Percentiles rank a stretch among this genome's conserved stretches.
Conservation (phyloP, 345 rosid species). For the Brassica juncea region DNA sequence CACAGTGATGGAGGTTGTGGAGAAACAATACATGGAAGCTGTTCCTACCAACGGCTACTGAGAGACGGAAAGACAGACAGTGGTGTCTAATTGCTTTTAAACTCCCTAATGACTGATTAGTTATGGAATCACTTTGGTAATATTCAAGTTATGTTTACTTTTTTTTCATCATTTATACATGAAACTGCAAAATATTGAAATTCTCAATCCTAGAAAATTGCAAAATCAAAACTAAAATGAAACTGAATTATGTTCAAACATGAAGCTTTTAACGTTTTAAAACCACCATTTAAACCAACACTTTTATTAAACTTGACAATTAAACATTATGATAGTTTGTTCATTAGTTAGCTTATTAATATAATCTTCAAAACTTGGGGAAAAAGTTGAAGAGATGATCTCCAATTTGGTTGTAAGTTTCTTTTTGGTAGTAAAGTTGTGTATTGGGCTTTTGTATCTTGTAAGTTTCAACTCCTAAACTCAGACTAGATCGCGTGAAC, state of each 20-base stretch:
- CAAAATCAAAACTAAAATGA: not conserved
- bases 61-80: not conserved
- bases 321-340: not conserved
- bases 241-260: not conserved
- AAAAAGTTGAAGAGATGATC: too few relatives aligned
- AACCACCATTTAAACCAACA: not conserved
- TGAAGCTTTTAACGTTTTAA: not conserved
- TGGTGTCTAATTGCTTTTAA: not conserved
- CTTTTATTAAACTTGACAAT: not conserved
- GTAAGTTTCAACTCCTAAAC: not conserved
- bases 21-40: constrained; percentile 55
- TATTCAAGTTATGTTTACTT: constrained; percentile 4
- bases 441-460: not conserved
- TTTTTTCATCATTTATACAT: not conserved
- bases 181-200: not conserved
- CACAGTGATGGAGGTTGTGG: constrained; percentile 72
- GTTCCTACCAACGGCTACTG: constrained; percentile 43
- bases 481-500: not conserved
- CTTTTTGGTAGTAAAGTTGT: too few relatives aligned
- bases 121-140: constrained; percentile 21
- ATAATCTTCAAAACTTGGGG: not conserved
- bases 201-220: not conserved
- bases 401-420: too few relatives aligned
- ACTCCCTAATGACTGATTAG: not conserved
- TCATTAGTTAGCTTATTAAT: not conserved